Evolutionary conservation across 805 yeast species (phyloP), one percentile per base, ranked within the genome.

Genomic region (Ogataea philodendri): DNA sequence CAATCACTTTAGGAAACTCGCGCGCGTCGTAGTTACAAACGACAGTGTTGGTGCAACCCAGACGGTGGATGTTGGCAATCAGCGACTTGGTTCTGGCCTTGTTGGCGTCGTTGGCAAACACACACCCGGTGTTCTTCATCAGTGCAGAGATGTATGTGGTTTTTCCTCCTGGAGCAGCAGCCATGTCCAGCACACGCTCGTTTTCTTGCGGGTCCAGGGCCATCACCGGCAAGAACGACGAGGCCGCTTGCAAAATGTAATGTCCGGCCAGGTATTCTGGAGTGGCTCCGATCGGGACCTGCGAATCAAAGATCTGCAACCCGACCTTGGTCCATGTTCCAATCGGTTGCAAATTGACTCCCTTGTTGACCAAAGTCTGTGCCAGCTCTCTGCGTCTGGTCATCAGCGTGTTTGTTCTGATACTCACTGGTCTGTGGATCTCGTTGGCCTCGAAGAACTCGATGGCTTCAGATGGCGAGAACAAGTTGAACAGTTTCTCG

Each of bases 121-220:
- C 85, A 62, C 90, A 80, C 17, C 99, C 99, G 1, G 98, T 93
- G 63, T 93, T 93, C 59, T 93, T 93, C 97, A 93, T 93, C 66
- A 90, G 64, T 1, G 99, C 97, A 22, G 95, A 78, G 35, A 90
- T 77, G 60, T 87, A 89, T 2, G 98, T 90, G 14, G 97, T 87
- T 60, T 90, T 90, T 65, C 98, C 98, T 69, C 98, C 98, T 48
- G 98, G 98, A 18, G 98, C 97, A 42, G 98, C 95, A 30, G 98
- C 97, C 99, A 93, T 93, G 67, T 93, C 99, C 45, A 93, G 70
- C 25, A 93, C 73, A 56, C 98, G 82, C 68, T 93, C 99, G 58
- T 84, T 81, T 63, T 88, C 97, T 60, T 88, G 94, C n/a, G 99
- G 98, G 45, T 81, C 90, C 51, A 93, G 69, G 1, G 99, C 99